Evolutionary conservation across 331 rosid species (phyloP), one percentile per base, ranked within the genome.

Genomic region (Prunus yedoensis): DNA sequence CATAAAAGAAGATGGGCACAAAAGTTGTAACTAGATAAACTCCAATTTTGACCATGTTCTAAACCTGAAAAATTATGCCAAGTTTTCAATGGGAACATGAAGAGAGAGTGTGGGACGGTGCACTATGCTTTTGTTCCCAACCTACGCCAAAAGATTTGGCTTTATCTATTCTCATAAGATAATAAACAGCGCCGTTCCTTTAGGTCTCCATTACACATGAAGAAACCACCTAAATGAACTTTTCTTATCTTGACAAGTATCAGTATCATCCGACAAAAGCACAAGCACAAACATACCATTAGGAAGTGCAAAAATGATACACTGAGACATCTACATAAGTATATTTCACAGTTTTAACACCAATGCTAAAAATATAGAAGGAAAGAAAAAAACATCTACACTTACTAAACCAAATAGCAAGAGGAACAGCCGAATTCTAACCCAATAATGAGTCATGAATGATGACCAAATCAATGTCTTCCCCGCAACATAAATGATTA

Each of bases 121-220:
- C 38, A 30, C 35, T 54, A 21, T 30, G 46, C 41, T 13, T 13
- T 35, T 0, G 41, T 56, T 57, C 56, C 2, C 0, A 54, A 20
- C 28, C 27, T 23, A 30, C 16, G 11, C 17, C 76, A 25, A 16
- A 5, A 2, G n/a, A 73, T 27, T 16, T 15, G 3, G 27, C 18
- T 10, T 5, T 16, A 66, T 72, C 54, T 41, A 41, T 38, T 1
- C 25, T 56, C 76, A 57, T 57, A 21, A 1, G 10, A 25, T 21
- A 27, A 18, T 30, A 74, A 28, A 2, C 2, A 74, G 49, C 45
- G 32, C 8, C 28, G 28, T 8, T 5, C 14, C 10, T 16, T 16
- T 28, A 27, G 27, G 77, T 59, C 56, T 5, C 38, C 77, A 9
- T 73, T 41, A 43, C 38, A 54, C 56, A 72, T 13, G 54, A 59